Percentiles rank a stretch among this genome's conserved stretches.
These are phyloP conservation scores for Erodium chrysanthum DNA, from an alignment of 441 rosid genomes.

Conservation along the genomic window DNA sequence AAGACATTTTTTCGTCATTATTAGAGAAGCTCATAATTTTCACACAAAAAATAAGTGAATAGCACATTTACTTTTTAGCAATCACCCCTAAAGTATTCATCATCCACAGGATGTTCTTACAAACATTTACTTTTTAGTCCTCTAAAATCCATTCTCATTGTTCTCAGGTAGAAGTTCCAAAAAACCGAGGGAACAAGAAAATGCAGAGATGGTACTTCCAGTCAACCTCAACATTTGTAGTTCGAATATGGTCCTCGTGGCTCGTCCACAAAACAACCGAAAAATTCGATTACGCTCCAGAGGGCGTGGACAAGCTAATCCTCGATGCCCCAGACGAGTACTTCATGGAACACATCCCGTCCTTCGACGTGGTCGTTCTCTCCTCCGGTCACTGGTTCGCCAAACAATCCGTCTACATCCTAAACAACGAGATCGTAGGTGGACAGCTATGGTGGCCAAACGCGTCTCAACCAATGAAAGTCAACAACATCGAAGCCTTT, in stretches of 20 bases:
- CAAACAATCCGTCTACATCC: conserved; percentile 73
- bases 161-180: conserved; percentile 79
- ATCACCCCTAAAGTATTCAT: too few species aligned
- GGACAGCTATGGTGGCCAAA: conserved; percentile 92
- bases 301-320: conserved; percentile 64
- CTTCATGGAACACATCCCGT: conserved; percentile 57
- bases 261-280: conserved; percentile 59
- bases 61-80: too few species aligned
- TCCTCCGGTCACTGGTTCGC: conserved; percentile 99
- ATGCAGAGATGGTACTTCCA: conserved; percentile 78
- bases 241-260: conserved; percentile 96
- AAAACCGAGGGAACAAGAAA: conserved; percentile 67
- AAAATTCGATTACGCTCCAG: conserved; percentile 56
- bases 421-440: conserved; percentile 75
- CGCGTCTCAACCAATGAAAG: conserved; percentile 52
- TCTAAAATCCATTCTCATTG: background rate
- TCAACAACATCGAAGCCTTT: conserved; percentile 71
- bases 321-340: conserved; percentile 66
- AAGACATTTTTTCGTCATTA: too few species aligned
- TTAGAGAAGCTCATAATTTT: too few species aligned
- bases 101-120: too few species aligned
- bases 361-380: conserved; percentile 63
- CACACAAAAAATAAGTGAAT: too few species aligned
- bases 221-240: conserved; percentile 58
- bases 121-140: too few species aligned